These are phyloP conservation scores for Myochromella boudieri DNA, from an alignment of 768 basidiomycete genomes.

Conservation along the genomic window DNA sequence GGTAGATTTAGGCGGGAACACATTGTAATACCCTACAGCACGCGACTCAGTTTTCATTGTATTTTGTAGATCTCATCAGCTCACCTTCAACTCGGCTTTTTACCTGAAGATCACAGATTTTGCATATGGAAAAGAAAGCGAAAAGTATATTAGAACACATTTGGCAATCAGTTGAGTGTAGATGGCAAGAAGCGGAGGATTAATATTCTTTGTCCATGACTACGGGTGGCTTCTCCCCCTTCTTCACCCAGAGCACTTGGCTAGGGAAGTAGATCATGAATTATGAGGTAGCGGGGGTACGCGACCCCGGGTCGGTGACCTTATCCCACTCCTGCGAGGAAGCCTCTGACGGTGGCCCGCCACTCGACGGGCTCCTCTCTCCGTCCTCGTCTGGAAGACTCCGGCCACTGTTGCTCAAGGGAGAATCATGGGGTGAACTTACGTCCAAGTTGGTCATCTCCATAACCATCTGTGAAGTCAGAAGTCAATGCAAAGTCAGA, in stretches of 20 bases:
- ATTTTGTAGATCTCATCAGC: conserved; percentile 27
- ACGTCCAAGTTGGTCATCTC: conserved; percentile 88
- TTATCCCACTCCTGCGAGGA: conserved; percentile 92
- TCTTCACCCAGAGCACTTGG: conserved; percentile 14
- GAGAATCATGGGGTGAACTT: conserved; percentile 56
- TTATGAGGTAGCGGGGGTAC: conserved; percentile 41
- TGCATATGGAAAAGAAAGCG: conserved; percentile 31
- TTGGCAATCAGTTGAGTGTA: conserved; percentile 16
- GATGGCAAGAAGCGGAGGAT: conserved; percentile 12
- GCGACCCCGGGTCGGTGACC: conserved; percentile 72
- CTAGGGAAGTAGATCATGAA: conserved; percentile 9
- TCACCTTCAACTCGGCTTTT: conserved; percentile 74
- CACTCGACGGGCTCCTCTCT: conserved; percentile 58
- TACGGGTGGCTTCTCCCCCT: conserved; percentile 13
- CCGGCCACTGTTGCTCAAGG: conserved; percentile 18
- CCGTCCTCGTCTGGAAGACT: conserved; percentile 41
- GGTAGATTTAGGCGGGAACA: conserved; percentile 72
- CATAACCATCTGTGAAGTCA: conserved; percentile 59
- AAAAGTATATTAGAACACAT: conserved; percentile 63
- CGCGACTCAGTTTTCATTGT: conserved; percentile 9
- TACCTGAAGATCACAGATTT: conserved; percentile 48
- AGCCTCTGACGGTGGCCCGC: conserved; percentile 78
- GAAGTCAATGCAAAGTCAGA: not conserved
- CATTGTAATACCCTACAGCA: conserved; percentile 67
- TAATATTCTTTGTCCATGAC: conserved; percentile 16